Evolutionary conservation across 139 green algal species (phyloP), one percentile per base, ranked within the genome.

Genomic region (Micractinium conductrix): DNA sequence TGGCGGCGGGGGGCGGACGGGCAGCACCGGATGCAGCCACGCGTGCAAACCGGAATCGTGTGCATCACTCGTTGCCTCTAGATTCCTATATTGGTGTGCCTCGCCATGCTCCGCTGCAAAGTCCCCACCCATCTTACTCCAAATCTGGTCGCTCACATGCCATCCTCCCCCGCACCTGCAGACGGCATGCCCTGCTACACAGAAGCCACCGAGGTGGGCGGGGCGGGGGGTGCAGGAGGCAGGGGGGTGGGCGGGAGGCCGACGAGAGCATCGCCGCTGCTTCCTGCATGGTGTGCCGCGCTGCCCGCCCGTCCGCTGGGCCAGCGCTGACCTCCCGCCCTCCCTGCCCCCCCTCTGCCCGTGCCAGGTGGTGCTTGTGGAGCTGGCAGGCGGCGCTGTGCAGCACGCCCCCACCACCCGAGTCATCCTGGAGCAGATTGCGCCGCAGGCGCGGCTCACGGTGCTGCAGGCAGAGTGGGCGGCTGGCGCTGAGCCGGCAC

Each of bases 331-430:
- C n/a, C n/a, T n/a, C n/a, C n/a, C n/a, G n/a, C n/a, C n/a, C n/a
- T n/a, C n/a, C n/a, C n/a, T n/a, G n/a, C n/a, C n/a, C n/a, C n/a
- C n/a, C n/a, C n/a, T n/a, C n/a, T n/a, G n/a, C n/a, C n/a, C n/a
- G n/a, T n/a, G n/a, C n/a, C n/a, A n/a, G n/a, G 92, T 94, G 81
- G 88, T 96, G 38, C 68, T 96, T 60, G 93, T 91, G 17, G 93
- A 96, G 84, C 82, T 91, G 62, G 48, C 78, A 2, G 62, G 43
- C 14, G 87, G 60, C 1, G 53, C 76, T 44, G 89, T 95, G n/a
- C 79, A 92, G 76, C 91, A 94, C 79, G 87, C 73, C 19, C 45
- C 24, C 22, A 92, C 55, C 19, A 55, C 70, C 16, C 26, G 45
- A 24, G 84, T 90, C 21, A 67, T 87, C 1, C 63, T 92, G 2